Conservation (phyloP, 768 basidiomycete genomes). For the Kwoniella bestiolae region DNA sequence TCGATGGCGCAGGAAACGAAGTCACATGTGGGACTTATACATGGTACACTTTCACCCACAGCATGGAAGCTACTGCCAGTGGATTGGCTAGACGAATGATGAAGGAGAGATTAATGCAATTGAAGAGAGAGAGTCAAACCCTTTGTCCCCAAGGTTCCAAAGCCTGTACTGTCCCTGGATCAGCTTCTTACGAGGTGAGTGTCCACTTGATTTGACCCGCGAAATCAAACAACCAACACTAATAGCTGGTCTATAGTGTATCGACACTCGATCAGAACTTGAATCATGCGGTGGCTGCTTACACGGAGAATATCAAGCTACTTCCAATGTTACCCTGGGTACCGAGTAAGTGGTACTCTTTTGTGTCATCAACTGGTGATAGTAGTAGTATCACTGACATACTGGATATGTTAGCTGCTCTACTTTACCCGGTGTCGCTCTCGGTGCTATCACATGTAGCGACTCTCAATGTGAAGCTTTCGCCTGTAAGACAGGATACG, state of each 20-base stretch:
- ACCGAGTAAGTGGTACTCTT: conserved; percentile 10
- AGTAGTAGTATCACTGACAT: background rate
- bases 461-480: conserved; percentile 23
- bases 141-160: conserved; percentile 10
- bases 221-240: background rate
- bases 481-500: conserved; percentile 28
- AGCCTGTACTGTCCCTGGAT: conserved; percentile 6
- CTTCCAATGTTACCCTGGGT: conserved; percentile 4
- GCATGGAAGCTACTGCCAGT: conserved; percentile 11
- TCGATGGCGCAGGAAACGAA: background rate
- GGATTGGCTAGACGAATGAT: conserved; percentile 9
- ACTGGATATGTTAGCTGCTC: background rate
- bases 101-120: background rate
- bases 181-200: conserved; percentile 20
- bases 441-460: conserved; percentile 25
- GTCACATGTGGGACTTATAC: background rate
- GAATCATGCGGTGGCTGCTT: conserved; percentile 19
- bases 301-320: conserved; percentile 1
- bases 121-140: conserved; percentile 1
- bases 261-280: conserved; percentile 8
- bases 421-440: background rate
- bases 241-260: background rate
- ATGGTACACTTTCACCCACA: conserved; percentile 17
- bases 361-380: background rate
- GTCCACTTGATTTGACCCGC: background rate